Conservation (phyloP, 441 rosid genomes). For the Pelargonium fulgidum region DNA sequence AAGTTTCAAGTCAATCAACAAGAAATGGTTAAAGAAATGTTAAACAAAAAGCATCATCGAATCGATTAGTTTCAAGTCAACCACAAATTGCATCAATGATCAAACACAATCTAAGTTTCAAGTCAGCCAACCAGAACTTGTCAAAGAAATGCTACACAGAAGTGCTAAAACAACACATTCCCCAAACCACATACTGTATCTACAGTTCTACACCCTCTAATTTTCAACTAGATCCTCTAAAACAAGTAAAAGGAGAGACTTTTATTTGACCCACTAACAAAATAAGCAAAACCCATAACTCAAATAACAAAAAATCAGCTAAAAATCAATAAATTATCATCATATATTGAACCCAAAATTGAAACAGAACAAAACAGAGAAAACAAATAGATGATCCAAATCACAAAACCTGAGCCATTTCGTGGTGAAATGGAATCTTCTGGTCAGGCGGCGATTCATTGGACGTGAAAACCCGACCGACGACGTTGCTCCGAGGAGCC, state of each 20-base stretch:
- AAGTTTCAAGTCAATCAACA: too few species aligned
- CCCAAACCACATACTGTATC: too few species aligned
- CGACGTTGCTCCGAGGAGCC: constrained; percentile 66
- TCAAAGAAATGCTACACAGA: too few species aligned
- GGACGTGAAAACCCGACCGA: constrained; percentile 85
- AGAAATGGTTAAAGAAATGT: too few species aligned
- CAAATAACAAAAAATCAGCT: background rate
- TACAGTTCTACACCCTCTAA: background rate
- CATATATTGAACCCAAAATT: background rate
- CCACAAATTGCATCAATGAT: too few species aligned
- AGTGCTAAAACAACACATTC: too few species aligned
- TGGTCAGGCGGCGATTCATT: constrained; percentile 89
- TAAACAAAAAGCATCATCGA: too few species aligned
- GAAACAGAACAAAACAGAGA: background rate
- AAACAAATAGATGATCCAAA: background rate
- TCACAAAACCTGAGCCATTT: constrained; percentile 71
- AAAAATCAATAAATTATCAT: background rate
- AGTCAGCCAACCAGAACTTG: too few species aligned
- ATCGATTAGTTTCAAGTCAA: too few species aligned
- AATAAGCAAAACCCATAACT: background rate
- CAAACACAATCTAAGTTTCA: too few species aligned
- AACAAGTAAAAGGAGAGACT: background rate
- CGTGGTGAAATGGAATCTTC: constrained; percentile 84
- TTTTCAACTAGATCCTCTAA: background rate
- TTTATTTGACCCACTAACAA: background rate